Base-by-base conservation (phyloP, 1,139 yeast species). In the Pneumocystis carinii region DNA sequence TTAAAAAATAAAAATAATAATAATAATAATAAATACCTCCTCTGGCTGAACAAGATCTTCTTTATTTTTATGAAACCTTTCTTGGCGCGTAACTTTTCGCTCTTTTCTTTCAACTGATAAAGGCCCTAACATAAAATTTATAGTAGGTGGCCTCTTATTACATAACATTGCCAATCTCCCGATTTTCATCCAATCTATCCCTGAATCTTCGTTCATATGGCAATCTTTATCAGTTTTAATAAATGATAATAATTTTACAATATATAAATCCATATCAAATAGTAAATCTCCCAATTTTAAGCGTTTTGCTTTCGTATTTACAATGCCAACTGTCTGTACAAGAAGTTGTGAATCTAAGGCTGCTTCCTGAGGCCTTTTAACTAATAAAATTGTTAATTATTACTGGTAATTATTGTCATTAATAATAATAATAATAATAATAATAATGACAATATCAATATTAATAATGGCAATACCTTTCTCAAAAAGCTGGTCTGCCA, bases 131-230 rank as follows among this genome's bases (percentile, higher is more conserved):
- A 65, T 62, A 29, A 63, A 63, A 27, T 56, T 63, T 41, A 60
- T 58, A n/a, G 65, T 62, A 17, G 65, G 63, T 5, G 66, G 63
- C 29, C 68, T 61, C n/a, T 60, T 64, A 39, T 59, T 57, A 57
- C 42, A 32, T 14, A 38, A 29, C 59, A 61, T 41, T 38, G 59
- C 63, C 35, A 68, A 68, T 62, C 64, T 64, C 29, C 66, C 67
- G 17, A 67, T 14, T 68, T 75, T 61, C 68, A 78, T 59, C 81
- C 81, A 17, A 72, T 73, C 38, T 14, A 63, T 15, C 59, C 61
- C 36, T 14, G 17, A 32, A 15, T 35, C 19, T 41, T 57, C 37
- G 24, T 37, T n/a, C 58, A 53, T 12, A n/a, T 37, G 41, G 15
- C 24, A 35, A 59, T 15, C 56, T 27, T n/a, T 57, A 14, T 24